A percentile compares a stretch with the other conserved stretches of the same genome.
Evolutionary conservation across 331 rosid genomes (phyloP).

Genomic region (Dryas integrifolia): DNA sequence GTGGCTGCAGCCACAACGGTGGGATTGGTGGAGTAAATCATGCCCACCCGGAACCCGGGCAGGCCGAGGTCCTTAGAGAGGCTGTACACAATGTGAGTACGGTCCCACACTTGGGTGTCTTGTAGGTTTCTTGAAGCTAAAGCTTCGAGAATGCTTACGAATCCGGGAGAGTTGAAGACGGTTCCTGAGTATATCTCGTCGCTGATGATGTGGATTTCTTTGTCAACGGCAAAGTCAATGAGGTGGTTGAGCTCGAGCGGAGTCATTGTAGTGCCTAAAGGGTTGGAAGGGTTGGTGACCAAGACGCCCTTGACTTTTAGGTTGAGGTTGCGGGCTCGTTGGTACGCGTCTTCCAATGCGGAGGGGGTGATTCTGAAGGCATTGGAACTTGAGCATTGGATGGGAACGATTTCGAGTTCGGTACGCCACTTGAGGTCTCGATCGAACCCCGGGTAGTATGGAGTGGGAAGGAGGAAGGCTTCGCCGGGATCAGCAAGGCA

Average conservation of each 20-base stretch:
- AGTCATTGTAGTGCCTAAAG: slow-evolving; percentile 59
- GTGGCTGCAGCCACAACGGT: slow-evolving; percentile 55
- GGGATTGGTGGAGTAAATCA: slow-evolving; percentile 63
- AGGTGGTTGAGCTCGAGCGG: slow-evolving; percentile 46
- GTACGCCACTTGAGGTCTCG: slow-evolving; percentile 86
- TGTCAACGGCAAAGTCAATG: slow-evolving; percentile 41
- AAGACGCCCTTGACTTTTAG: slow-evolving; percentile 70
- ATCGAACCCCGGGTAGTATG: slow-evolving; percentile 90
- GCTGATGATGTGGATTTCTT: slow-evolving; percentile 58
- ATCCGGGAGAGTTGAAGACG: slow-evolving; percentile 56
- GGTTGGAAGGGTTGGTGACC: slow-evolving; percentile 77
- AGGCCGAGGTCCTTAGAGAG: slow-evolving; percentile 80
- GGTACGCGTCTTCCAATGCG: slow-evolving; percentile 57
- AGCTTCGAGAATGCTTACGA: slow-evolving; percentile 53
- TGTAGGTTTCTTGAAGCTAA: slow-evolving; percentile 19
- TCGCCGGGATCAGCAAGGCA: slow-evolving; percentile 78
- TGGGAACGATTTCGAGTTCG: slow-evolving; percentile 62
- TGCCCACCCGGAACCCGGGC: slow-evolving; percentile 75
- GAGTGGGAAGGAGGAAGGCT: slow-evolving; percentile 82
- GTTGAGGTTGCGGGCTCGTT: slow-evolving; percentile 38
- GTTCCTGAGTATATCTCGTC: slow-evolving; percentile 82
- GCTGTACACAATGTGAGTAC: slow-evolving; percentile 67
- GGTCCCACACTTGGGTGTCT: slow-evolving; percentile 19
- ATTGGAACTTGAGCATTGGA: slow-evolving; percentile 61
- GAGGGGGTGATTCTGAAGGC: slow-evolving; percentile 59